phyloP scores from a whole-genome alignment of 768 basidiomycete genomes.

The Amanita subjunquillea region DNA sequence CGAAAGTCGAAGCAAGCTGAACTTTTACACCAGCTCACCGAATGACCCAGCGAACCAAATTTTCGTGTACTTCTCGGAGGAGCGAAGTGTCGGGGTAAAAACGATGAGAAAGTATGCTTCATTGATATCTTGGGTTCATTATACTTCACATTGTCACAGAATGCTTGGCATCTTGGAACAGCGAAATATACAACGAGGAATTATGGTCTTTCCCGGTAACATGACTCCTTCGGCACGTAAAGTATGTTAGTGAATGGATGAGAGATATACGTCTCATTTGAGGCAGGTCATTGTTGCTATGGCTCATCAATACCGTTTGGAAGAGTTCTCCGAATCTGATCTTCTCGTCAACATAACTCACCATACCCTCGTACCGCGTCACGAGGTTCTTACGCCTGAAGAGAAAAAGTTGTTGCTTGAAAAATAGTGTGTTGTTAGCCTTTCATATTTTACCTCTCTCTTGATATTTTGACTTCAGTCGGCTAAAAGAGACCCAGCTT shows the following conservation, averaged over 20 bases:
- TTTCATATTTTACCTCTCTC: slow-evolving; percentile 4
- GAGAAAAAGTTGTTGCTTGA: slow-evolving; percentile 82
- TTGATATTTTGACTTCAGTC: slow-evolving; percentile 39
- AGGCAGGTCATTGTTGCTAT: slow-evolving; percentile 85
- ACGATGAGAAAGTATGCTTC: slow-evolving; percentile 88
- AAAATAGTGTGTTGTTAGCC: slow-evolving; percentile 71
- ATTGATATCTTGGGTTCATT: slow-evolving; percentile 2
- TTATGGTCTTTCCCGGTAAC: slow-evolving; percentile 91
- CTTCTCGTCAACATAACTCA: slow-evolving; percentile 95
- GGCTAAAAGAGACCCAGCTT: slow-evolving; percentile 94
- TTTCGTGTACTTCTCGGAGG: slow-evolving; percentile 94
- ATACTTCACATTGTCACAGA: slow-evolving; percentile 29
- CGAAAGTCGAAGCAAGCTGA: slow-evolving; percentile 74
- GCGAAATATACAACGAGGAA: slow-evolving; percentile 80
- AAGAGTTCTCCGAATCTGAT: slow-evolving; percentile 96
- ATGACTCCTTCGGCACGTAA: slow-evolving; percentile 98
- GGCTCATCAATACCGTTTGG: slow-evolving; percentile 76
- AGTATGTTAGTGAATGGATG: slow-evolving; percentile 29
- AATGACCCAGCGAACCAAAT: slow-evolving; percentile 68
- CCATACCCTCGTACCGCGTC: slow-evolving; percentile 89
- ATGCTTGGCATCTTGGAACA: slow-evolving; percentile 86
- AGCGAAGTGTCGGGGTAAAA: slow-evolving; percentile 91
- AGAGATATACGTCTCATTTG: slow-evolving; percentile 6
- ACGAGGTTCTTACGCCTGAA: slow-evolving; percentile 76
- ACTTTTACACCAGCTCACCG: slow-evolving; percentile 78